These are phyloP conservation scores for Ogataea zsoltii DNA, from an alignment of 805 yeast genomes.

Conservation along the genomic window DNA sequence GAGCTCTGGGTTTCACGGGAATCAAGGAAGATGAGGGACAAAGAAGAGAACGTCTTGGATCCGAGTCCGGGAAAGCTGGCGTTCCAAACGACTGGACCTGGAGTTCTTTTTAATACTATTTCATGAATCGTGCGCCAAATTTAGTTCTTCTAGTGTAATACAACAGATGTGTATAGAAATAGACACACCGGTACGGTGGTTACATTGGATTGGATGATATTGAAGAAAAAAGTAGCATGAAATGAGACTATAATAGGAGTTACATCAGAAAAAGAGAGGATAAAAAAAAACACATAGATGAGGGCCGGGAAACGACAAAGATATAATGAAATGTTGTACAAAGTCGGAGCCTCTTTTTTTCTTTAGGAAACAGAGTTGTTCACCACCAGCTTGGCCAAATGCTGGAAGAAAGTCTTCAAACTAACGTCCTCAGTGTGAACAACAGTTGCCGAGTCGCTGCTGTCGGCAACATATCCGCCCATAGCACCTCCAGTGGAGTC, in stretches of 20 bases:
- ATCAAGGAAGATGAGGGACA: constrained; percentile 2
- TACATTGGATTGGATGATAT: not conserved
- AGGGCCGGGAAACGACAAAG: too few species aligned
- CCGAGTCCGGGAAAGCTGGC: constrained; percentile 34
- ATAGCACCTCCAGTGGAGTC: constrained; percentile 48
- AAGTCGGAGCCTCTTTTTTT: not conserved
- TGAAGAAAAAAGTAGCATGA: not conserved
- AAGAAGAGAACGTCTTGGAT: constrained; percentile 29
- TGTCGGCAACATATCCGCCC: constrained; percentile 45
- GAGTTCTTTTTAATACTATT: constrained; percentile 45
- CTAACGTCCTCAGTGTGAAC: constrained; percentile 97
- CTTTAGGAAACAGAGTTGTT: constrained; percentile 29
- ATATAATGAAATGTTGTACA: too few species aligned
- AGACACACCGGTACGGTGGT: too few species aligned
- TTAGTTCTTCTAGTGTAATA: too few species aligned
- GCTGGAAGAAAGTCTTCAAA: constrained; percentile 92
- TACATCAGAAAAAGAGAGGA: constrained; percentile 1
- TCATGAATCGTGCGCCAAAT: not conserved
- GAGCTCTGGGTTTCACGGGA: constrained; percentile 2
- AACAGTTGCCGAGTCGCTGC: constrained; percentile 54
- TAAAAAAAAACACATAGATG: not conserved
- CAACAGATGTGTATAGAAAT: too few species aligned
- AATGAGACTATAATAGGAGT: not conserved
- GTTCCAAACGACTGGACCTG: constrained; percentile 51
- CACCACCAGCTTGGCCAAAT: constrained; percentile 89